Conservation (phyloP, 345 rosid genomes). For the Camelina hispida region DNA sequence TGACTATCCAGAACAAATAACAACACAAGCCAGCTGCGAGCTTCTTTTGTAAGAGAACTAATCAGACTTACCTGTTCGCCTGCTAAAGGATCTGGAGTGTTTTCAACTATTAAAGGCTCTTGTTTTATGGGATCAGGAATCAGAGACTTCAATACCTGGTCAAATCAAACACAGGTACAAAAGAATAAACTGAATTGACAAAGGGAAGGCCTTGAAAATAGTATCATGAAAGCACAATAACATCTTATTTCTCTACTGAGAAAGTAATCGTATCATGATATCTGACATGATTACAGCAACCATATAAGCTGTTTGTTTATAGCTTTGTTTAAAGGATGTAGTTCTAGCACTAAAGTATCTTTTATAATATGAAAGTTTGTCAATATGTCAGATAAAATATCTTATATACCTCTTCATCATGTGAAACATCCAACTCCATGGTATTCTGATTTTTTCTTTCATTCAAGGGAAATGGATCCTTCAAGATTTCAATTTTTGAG, state of each 20-base stretch:
- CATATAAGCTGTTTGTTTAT: not conserved
- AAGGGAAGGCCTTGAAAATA: conserved; percentile 9
- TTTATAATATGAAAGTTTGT: not conserved
- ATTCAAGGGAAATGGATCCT: conserved; percentile 76
- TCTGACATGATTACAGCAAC: conserved; percentile 10
- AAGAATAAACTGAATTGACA: not conserved
- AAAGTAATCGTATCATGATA: not conserved
- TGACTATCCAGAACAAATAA: conserved; percentile 22
- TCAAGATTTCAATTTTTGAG: conserved; percentile 74
- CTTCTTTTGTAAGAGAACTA: conserved; percentile 14
- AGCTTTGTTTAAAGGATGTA: not conserved
- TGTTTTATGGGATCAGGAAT: conserved; percentile 67
- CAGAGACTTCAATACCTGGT: conserved; percentile 66
- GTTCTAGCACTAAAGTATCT: conserved; percentile 16
- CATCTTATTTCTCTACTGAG: not conserved
- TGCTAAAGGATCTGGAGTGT: conserved; percentile 81
- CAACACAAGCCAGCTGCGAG: conserved; percentile 9
- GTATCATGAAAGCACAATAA: conserved; percentile 17
- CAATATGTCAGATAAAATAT: not conserved
- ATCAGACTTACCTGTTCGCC: conserved; percentile 80
- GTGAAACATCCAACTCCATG: conserved; percentile 72
- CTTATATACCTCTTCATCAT: conserved; percentile 69
- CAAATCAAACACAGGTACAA: conserved; percentile 20
- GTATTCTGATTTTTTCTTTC: conserved; percentile 63
- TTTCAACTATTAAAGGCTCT: conserved; percentile 81